Evolutionary conservation across 176 grass and related monocot genomes (phyloP), one percentile per base, ranked within the genome.

Genomic region (Aegilops umbellulata): DNA sequence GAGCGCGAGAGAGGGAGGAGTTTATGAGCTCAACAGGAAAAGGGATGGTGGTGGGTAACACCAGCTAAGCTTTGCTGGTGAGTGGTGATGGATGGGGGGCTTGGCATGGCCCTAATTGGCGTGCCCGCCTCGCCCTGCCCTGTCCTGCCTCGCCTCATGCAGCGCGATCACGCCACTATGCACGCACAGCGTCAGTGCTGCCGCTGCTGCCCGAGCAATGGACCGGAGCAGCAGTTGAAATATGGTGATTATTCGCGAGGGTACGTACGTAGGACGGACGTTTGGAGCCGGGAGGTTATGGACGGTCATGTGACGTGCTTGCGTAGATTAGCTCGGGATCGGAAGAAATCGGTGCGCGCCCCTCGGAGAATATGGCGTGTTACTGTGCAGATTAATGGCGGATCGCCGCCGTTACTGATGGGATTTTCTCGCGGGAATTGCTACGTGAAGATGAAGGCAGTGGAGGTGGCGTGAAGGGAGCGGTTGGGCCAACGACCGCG

Each of bases 51-150:
- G 65, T 81, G 20, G 73, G 79, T 78, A 16, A 6, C 41, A 87
- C 86, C 82, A 90, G 82, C 87, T 72, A 38, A 90, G 82, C 90
- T 78, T 62, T 76, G 89, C 49, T 88, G 89, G 77, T 47, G 35
- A 34, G 5, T 34, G 42, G 39, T 76, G 44, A 80, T 34, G 69
- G 53, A 20, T 57, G 53, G 53, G 51, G 78, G 46, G 14, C 46
- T 14, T 53, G 12, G 81, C 44, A 60, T 76, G 82, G 60, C 67
- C 82, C 61, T 76, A 34, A 22, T 60, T 42, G 82, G 31, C 74
- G 19, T 16, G 64, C 38, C 72, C 39, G 23, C 55, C 55, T 60
- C 17, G 19, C 51, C 64, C 63, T 63, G 79, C 74, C 55, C 26
- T 39, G 73, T 64, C 89, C 73, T 64, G 71, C 78, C 62, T 42